A percentile compares a stretch with the other conserved stretches of the same genome.
phyloP scores from a whole-genome alignment of 2,329 filamentous ascomycete genomes.

The Neofusicoccum laricinum region DNA sequence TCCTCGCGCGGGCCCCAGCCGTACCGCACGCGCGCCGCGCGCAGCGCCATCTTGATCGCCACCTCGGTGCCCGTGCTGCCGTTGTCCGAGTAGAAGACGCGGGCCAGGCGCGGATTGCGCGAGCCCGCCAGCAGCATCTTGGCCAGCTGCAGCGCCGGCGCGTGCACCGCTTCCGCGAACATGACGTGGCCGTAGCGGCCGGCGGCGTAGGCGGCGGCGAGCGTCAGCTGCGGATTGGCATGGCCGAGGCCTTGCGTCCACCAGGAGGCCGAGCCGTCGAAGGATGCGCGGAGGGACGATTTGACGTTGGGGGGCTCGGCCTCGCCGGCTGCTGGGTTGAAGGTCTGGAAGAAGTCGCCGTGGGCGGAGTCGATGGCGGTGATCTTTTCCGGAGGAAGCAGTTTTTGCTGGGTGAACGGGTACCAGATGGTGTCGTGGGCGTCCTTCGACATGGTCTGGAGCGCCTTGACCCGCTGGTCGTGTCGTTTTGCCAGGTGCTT shows the following conservation, averaged over 20 bases:
- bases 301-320: background rate
- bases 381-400: conserved; percentile 61
- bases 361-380: conserved; percentile 76
- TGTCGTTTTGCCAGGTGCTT: conserved; percentile 55
- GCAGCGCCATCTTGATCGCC: conserved; percentile 79
- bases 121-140: conserved; percentile 60
- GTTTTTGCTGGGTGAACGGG: conserved; percentile 78
- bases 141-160: conserved; percentile 70
- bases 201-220: conserved; percentile 76
- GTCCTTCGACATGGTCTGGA: conserved; percentile 60
- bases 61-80: conserved; percentile 82
- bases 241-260: conserved; percentile 89
- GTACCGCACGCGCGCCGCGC: conserved; percentile 65
- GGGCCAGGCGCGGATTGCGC: conserved; percentile 62
- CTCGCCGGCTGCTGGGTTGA: conserved; percentile 20
- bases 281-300: conserved; percentile 58
- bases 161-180: conserved; percentile 78
- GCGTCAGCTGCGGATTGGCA: conserved; percentile 66
- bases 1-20: conserved; percentile 59
- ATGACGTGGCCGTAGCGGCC: conserved; percentile 86
- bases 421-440: conserved; percentile 75
- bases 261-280: conserved; percentile 85
- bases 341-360: conserved; percentile 73
- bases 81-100: conserved; percentile 82
- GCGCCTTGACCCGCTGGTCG: conserved; percentile 51